A percentile compares a stretch with the other conserved stretches of the same genome.
Conservation (phyloP, 805 yeast genomes). For the Yarrowia yakushimensis region DNA sequence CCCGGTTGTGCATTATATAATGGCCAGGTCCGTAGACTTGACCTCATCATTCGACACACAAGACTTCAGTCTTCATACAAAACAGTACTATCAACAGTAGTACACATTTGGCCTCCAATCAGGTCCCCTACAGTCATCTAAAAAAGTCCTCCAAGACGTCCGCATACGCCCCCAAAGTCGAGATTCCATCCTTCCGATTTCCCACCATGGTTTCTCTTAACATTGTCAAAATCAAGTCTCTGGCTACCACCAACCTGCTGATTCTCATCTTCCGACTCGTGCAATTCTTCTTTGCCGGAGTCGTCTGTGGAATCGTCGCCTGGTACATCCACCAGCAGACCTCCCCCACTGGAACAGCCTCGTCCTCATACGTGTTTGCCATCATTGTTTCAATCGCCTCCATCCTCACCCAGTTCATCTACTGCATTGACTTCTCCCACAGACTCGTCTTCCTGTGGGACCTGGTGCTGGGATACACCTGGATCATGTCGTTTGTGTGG, state of each 20-base stretch:
- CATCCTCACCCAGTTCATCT: slow-evolving; percentile 33
- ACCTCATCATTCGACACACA: neutral
- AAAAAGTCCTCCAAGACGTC: neutral
- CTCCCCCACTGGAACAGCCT: slow-evolving; percentile 27
- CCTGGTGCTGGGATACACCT: slow-evolving; percentile 30
- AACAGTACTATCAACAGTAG: too few relatives aligned
- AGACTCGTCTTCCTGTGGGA: slow-evolving; percentile 33
- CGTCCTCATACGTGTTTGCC: slow-evolving; percentile 33
- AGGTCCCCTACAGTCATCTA: neutral
- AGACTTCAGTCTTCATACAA: too few relatives aligned
- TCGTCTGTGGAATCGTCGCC: slow-evolving; percentile 34
- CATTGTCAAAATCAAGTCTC: slow-evolving; percentile 27
- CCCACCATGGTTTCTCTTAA: slow-evolving; percentile 5
- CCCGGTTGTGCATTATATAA: neutral
- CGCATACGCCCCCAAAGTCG: neutral
- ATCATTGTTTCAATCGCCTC: slow-evolving; percentile 32
- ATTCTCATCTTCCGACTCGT: slow-evolving; percentile 32
- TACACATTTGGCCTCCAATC: too few relatives aligned
- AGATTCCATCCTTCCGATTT: neutral
- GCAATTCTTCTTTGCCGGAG: slow-evolving; percentile 36
- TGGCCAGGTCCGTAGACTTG: neutral
- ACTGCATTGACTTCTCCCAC: slow-evolving; percentile 33
- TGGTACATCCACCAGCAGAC: slow-evolving; percentile 30
- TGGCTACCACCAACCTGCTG: slow-evolving; percentile 34
- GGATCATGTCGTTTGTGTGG: slow-evolving; percentile 32